Evolutionary conservation across 2,329 filamentous ascomycete species (phyloP).

Genomic region (Byssoonygena ceratinophila): DNA sequence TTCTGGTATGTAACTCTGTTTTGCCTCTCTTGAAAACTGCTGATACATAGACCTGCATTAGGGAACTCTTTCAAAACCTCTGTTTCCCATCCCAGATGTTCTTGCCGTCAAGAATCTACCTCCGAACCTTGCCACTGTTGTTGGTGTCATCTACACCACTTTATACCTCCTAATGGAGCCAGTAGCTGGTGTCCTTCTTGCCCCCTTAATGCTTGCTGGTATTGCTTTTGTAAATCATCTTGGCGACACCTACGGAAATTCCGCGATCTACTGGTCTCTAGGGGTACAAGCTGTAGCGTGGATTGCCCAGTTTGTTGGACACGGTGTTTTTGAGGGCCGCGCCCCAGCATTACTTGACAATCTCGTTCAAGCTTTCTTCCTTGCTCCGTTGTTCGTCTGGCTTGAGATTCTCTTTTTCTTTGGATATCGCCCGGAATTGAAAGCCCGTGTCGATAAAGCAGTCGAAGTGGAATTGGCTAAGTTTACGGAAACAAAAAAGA

Average conservation of each 20-base stretch:
- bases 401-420: constrained; percentile 83
- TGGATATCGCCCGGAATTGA: constrained; percentile 81
- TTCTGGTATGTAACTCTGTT: constrained; percentile 41
- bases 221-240: constrained; percentile 69
- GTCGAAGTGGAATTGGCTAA: constrained; percentile 69
- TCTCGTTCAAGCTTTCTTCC: constrained; percentile 76
- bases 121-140: constrained; percentile 49
- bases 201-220: constrained; percentile 62
- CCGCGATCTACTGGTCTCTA: constrained; percentile 55
- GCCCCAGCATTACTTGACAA: constrained; percentile 87
- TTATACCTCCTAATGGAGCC: constrained; percentile 91
- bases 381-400: constrained; percentile 96
- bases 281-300: constrained; percentile 64
- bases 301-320: constrained; percentile 84
- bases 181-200: constrained; percentile 70
- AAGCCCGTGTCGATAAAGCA: constrained; percentile 64
- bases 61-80: constrained; percentile 47
- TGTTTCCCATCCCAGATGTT: constrained; percentile 45
- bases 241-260: constrained; percentile 51
- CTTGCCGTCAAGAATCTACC: constrained; percentile 48
- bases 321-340: constrained; percentile 77
- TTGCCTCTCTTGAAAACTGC: background rate
- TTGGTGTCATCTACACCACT: constrained; percentile 54
- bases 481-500: constrained; percentile 49
- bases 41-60: constrained; percentile 21